These are phyloP conservation scores for Ambrosia artemisiifolia DNA, from an alignment of 129 eudicot genomes.

Conservation along the genomic window DNA sequence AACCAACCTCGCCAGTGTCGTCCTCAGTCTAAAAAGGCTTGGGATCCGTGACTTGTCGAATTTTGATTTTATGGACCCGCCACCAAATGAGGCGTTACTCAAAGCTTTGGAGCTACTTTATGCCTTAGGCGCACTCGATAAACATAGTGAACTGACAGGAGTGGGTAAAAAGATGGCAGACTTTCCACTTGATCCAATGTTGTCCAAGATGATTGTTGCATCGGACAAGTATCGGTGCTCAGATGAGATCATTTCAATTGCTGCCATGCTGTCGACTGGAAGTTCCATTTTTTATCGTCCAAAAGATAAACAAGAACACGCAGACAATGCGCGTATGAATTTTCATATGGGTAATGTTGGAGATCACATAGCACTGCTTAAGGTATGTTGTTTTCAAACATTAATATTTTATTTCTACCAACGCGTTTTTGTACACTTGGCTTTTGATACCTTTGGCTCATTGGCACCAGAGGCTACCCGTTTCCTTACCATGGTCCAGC, in stretches of 20 bases:
- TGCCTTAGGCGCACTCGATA: constrained; percentile 88
- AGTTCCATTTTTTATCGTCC: constrained; percentile 96
- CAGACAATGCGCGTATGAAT: constrained; percentile 87
- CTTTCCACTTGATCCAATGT: constrained; percentile 96
- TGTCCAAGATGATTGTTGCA: constrained; percentile 95
- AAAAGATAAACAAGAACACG: constrained; percentile 96
- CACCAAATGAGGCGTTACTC: constrained; percentile 80
- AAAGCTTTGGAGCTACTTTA: constrained; percentile 82
- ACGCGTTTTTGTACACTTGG: too few species aligned
- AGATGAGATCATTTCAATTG: constrained; percentile 86
- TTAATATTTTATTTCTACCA: too few species aligned
- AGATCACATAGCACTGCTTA: constrained; percentile 87
- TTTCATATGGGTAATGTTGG: constrained; percentile 97
- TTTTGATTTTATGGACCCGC: constrained; percentile 97
- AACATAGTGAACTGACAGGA: constrained; percentile 81
- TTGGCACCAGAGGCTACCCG: too few species aligned
- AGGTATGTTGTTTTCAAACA: constrained; percentile 42
- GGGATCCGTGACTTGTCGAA: constrained; percentile 80
- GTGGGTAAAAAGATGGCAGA: constrained; percentile 95
- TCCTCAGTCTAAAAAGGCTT: constrained; percentile 78
- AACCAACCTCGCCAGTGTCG: constrained; percentile 91
- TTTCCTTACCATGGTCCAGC: too few species aligned
- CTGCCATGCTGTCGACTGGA: constrained; percentile 94
- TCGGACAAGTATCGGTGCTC: constrained; percentile 88
- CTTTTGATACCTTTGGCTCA: too few species aligned